Evolutionary conservation across 2,329 filamentous ascomycete genomes (phyloP).

Genomic region (Hymenoscyphus occultus): DNA sequence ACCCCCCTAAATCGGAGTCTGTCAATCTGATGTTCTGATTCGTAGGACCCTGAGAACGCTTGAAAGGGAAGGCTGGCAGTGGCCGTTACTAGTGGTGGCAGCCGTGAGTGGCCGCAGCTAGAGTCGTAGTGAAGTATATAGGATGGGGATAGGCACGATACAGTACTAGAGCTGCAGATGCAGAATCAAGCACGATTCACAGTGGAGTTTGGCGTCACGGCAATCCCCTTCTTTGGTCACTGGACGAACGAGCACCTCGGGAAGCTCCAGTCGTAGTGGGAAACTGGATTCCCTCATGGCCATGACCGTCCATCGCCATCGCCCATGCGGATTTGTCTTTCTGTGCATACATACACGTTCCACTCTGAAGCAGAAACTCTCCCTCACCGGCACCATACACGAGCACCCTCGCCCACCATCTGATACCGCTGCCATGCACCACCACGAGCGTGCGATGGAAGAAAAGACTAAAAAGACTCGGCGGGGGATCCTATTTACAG

Average conservation of each 20-base stretch:
- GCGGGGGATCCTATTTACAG: background rate
- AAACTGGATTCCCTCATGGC: background rate
- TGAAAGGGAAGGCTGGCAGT: background rate
- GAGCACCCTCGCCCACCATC: background rate
- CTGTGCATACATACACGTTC: background rate
- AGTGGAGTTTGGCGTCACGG: too few relatives aligned
- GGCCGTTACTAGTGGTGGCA: background rate
- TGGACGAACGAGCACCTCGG: too few relatives aligned
- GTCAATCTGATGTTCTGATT: background rate
- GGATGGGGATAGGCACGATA: background rate
- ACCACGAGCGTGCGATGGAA: too few relatives aligned
- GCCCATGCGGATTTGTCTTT: background rate
- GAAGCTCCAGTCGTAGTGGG: background rate
- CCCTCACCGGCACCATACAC: background rate
- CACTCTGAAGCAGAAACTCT: background rate
- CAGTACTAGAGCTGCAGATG: background rate
- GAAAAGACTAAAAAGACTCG: background rate
- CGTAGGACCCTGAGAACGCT: background rate
- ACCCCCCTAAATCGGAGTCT: background rate
- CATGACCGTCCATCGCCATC: background rate
- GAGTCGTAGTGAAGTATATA: background rate
- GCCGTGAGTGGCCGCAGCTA: background rate
- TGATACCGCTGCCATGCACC: background rate
- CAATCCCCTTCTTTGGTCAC: too few relatives aligned
- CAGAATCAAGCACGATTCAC: too few relatives aligned